Percentiles rank a stretch among this genome's conserved stretches.
Conservation (phyloP, 2,329 filamentous ascomycete species). For the Aspergillus ruber region DNA sequence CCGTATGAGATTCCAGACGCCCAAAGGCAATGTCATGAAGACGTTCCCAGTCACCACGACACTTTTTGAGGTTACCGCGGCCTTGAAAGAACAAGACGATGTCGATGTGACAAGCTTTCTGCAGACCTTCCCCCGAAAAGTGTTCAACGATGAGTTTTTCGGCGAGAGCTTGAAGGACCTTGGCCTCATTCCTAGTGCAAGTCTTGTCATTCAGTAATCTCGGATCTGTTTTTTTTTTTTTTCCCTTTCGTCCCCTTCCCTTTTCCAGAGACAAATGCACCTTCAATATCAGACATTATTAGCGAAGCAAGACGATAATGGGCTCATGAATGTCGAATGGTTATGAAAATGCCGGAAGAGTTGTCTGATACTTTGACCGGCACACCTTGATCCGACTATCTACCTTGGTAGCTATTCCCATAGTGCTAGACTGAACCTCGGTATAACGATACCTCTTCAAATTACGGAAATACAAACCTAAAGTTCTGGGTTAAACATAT, state of each 20-base stretch:
- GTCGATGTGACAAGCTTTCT: slow-evolving; percentile 68
- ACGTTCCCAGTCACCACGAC: slow-evolving; percentile 85
- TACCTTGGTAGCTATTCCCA: background rate
- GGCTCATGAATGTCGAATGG: background rate
- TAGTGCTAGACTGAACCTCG: background rate
- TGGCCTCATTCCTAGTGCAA: slow-evolving; percentile 83
- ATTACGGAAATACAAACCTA: too few relatives aligned
- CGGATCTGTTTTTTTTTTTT: background rate
- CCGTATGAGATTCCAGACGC: slow-evolving; percentile 72
- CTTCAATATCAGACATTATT: background rate
- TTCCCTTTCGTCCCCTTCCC: background rate
- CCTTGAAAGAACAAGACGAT: slow-evolving; percentile 65
- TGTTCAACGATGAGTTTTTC: slow-evolving; percentile 69
- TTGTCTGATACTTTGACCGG: background rate
- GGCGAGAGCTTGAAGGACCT: slow-evolving; percentile 89
- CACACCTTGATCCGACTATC: background rate
- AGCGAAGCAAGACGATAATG: background rate
- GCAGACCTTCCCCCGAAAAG: slow-evolving; percentile 81
- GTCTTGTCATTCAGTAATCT: slow-evolving; percentile 61
- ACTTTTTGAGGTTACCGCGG: slow-evolving; percentile 81
- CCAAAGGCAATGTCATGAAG: slow-evolving; percentile 72
- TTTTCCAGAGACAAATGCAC: background rate
- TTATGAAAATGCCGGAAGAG: background rate
- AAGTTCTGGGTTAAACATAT: too few relatives aligned
- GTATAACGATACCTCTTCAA: too few relatives aligned